Percentiles rank a stretch among this genome's conserved stretches.
Conservation (phyloP, 208 protist genomes). For the Porcisia deanei region DNA sequence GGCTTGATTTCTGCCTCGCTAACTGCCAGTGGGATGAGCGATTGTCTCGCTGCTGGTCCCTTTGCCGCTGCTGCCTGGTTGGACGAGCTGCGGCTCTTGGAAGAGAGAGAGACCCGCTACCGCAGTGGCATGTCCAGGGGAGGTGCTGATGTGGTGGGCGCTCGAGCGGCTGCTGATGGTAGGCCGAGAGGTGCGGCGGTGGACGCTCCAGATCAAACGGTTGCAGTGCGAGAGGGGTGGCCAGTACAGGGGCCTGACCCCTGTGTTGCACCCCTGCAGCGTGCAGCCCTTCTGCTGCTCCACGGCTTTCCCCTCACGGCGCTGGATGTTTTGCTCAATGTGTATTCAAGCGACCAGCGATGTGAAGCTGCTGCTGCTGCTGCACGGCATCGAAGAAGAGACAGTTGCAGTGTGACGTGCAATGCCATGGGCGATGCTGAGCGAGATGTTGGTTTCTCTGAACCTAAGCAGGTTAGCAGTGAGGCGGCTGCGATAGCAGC, state of each 20-base stretch:
- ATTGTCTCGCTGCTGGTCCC: not conserved
- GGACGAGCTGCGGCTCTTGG: conserved; percentile 13
- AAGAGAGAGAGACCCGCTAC: conserved; percentile 7
- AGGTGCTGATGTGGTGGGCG: not conserved
- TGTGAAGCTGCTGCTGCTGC: not conserved
- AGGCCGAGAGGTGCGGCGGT: not conserved
- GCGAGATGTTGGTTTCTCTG: not conserved
- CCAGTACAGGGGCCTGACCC: not conserved
- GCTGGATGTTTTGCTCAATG: conserved; percentile 36
- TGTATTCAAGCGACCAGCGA: conserved; percentile 1
- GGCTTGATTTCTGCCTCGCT: not conserved
- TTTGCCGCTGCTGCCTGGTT: conserved; percentile 8
- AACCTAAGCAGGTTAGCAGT: not conserved
- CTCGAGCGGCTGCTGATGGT: not conserved
- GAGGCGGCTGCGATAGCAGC: not conserved
- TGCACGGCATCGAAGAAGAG: not conserved
- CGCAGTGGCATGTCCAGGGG: not conserved
- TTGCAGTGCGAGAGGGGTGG: not conserved
- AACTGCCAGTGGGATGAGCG: not conserved
- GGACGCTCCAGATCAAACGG: too few relatives aligned
- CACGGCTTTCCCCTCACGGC: conserved; percentile 26
- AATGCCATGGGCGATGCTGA: not conserved
- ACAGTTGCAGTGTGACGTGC: not conserved
- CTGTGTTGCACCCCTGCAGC: conserved; percentile 32
- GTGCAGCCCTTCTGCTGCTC: conserved; percentile 32